A percentile compares a stretch with the other conserved stretches of the same genome.
These are phyloP conservation scores for Brettanomyces naardenensis DNA, from an alignment of 805 yeast species.

Conservation along the genomic window DNA sequence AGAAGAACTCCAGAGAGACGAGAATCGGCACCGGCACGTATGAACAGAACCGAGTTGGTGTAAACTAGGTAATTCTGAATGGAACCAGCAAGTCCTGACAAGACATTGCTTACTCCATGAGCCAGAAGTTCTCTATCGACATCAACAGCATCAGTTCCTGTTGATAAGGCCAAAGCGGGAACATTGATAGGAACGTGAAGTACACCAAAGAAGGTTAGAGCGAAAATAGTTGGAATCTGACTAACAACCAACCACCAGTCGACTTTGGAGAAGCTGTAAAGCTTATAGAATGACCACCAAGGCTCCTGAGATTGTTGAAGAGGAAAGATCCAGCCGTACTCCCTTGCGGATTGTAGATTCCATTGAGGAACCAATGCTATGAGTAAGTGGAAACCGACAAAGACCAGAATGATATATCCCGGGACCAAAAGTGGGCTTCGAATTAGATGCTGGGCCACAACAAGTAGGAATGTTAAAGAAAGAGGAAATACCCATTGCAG, in stretches of 20 bases:
- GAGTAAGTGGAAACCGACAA: constrained; percentile 59
- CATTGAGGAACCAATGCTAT: constrained; percentile 60
- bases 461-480: constrained; percentile 48
- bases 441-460: constrained; percentile 51
- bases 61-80: constrained; percentile 93
- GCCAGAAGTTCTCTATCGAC: constrained; percentile 92
- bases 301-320: constrained; percentile 59
- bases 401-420: constrained; percentile 64
- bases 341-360: constrained; percentile 53
- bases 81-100: constrained; percentile 79
- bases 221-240: constrained; percentile 89
- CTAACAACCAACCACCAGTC: constrained; percentile 62
- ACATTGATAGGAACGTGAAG: constrained; percentile 96
- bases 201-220: constrained; percentile 91
- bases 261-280: constrained; percentile 64
- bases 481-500: constrained; percentile 70
- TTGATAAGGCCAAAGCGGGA: constrained; percentile 90
- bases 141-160: constrained; percentile 78
- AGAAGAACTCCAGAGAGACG: constrained; percentile 84
- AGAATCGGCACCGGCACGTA: constrained; percentile 90
- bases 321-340: constrained; percentile 78
- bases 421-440: constrained; percentile 74
- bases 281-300: constrained; percentile 83
- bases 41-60: constrained; percentile 86
- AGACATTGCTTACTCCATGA: constrained; percentile 83